A percentile compares a stretch with the other conserved stretches of the same genome.
These are phyloP conservation scores for Emiliania huxleyi DNA, from an alignment of 78 protist genomes.

Conservation along the genomic window DNA sequence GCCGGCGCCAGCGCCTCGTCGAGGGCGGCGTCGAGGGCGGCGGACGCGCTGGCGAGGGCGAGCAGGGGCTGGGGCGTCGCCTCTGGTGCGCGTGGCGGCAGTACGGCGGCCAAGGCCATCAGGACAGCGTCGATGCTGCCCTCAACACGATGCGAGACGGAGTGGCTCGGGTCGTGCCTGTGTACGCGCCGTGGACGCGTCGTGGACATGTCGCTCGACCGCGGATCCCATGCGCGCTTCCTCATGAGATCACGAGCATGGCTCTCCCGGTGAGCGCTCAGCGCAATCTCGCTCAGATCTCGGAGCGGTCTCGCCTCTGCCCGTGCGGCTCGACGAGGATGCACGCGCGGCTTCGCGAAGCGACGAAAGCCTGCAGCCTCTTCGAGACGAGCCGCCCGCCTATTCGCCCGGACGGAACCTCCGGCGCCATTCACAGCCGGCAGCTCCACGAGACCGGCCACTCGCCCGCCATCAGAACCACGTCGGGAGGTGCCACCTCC, in stretches of 20 bases:
- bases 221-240: too few relatives aligned
- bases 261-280: too few relatives aligned
- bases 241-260: too few relatives aligned
- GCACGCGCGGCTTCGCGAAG: background rate
- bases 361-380: background rate
- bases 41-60: background rate
- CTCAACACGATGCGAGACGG: background rate
- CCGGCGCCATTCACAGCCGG: too few relatives aligned
- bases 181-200: too few relatives aligned
- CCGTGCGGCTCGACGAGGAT: background rate
- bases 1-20: background rate
- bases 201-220: too few relatives aligned
- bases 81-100: background rate
- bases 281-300: too few relatives aligned
- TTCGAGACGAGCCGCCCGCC: constrained; percentile 30
- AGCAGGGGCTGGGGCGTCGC: background rate
- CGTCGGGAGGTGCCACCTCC: background rate
- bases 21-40: background rate
- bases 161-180: background rate
- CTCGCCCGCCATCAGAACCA: constrained; percentile 26
- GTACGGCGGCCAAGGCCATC: background rate
- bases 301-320: too few relatives aligned
- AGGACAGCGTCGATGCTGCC: background rate
- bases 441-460: too few relatives aligned
- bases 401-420: too few relatives aligned